Conservation (phyloP, 768 basidiomycete species). For the Agrocybe pediades region DNA sequence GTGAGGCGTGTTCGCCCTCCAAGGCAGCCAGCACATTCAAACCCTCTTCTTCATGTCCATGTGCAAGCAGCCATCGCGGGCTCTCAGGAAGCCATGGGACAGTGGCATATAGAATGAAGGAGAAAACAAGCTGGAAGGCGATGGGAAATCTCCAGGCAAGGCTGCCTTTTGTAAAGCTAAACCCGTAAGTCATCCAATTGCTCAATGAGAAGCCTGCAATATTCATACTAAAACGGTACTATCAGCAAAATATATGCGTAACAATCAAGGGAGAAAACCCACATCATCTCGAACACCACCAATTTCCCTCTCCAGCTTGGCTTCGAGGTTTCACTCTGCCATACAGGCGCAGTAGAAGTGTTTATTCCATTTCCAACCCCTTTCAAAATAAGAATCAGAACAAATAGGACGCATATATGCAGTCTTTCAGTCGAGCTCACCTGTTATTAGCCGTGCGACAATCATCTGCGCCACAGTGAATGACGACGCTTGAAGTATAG, state of each 20-base stretch:
- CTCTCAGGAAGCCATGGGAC: constrained; percentile 52
- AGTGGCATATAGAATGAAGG: constrained; percentile 42
- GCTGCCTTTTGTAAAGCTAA: constrained; percentile 45
- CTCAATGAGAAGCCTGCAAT: constrained; percentile 52
- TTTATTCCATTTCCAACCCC: constrained; percentile 51
- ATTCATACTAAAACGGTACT: constrained; percentile 39
- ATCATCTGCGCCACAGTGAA: constrained; percentile 50
- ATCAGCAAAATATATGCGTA: background rate
- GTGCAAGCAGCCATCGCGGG: constrained; percentile 51
- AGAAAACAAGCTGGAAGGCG: constrained; percentile 51
- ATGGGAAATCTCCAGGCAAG: constrained; percentile 53
- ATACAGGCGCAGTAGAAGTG: constrained; percentile 51
- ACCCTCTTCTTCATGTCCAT: constrained; percentile 43
- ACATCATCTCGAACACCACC: constrained; percentile 54
- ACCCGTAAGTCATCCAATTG: constrained; percentile 57
- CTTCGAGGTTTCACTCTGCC: constrained; percentile 55
- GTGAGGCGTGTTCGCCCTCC: constrained; percentile 37
- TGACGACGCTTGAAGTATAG: constrained; percentile 48
- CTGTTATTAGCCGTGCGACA: constrained; percentile 48
- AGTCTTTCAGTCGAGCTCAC: constrained; percentile 21
- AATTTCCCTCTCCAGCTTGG: constrained; percentile 49
- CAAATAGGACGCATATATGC: background rate
- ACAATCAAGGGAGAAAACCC: constrained; percentile 8
- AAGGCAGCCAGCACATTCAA: constrained; percentile 42
- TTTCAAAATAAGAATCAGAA: constrained; percentile 10